phyloP scores from a whole-genome alignment of 176 grass and related monocot species.

The Musa beccarii region DNA sequence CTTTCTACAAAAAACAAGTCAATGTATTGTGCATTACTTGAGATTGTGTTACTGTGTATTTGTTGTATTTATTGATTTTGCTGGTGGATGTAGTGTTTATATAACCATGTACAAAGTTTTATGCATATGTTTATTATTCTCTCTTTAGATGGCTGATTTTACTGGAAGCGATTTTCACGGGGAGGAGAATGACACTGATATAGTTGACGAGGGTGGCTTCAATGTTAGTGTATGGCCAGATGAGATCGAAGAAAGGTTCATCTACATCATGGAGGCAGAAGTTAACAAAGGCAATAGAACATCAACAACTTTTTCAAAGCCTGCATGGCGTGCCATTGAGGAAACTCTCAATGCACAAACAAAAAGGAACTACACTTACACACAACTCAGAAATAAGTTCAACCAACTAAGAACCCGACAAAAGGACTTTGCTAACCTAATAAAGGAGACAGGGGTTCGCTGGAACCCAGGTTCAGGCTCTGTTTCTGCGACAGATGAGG shows the following conservation, averaged over 20 bases:
- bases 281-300: conserved; percentile 7
- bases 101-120: background rate
- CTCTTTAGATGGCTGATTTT: conserved; percentile 11
- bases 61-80: background rate
- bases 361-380: background rate
- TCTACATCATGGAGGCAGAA: conserved; percentile 1
- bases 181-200: background rate
- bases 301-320: background rate
- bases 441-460: background rate
- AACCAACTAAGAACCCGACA: conserved; percentile 4
- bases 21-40: no score
- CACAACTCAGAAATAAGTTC: conserved; percentile 15
- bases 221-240: conserved; percentile 10
- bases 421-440: conserved; percentile 12
- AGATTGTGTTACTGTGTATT: no score
- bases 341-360: conserved; percentile 3
- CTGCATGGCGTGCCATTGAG: conserved; percentile 5
- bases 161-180: background rate
- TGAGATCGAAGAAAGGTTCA: background rate
- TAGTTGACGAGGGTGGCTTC: conserved; percentile 4
- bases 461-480: background rate
- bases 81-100: background rate
- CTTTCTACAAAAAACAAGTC: background rate
- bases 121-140: background rate
- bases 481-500: conserved; percentile 9